Base-by-base conservation (phyloP, 345 rosid species). In the Dovyalis caffra region DNA sequence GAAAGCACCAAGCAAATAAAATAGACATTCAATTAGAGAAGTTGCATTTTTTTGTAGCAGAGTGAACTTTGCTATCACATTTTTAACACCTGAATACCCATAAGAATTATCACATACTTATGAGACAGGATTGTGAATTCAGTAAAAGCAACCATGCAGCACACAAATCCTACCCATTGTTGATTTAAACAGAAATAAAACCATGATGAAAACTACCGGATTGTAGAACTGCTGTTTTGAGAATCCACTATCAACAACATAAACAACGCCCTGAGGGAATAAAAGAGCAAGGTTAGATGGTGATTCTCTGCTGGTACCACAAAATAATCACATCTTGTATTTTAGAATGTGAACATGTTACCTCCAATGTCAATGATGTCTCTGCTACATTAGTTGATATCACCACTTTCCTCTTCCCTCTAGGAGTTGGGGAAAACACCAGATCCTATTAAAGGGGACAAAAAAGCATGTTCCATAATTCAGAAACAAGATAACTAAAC, bases 331-430 rank as follows among this genome's bases (percentile, higher is more conserved):
- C 31, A 65, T 76, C 45, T 34, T 69, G 32, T 70, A 45, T 15
- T 69, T 58, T 25, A 43, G n/a, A 76, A 21, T 26, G 33, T 12
- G 73, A 71, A 47, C 43, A 68, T 37, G 28, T 72, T 82, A 89
- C 98, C 99, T 95, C 99, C 68, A 95, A 79, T 66, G 98, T 95
- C 84, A 95, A 73, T 70, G 98, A 95, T 69, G 96, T 95, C 88
- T 95, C 98, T 18, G 97, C 98, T 68, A 95, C 90, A 80, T 95
- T 95, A 53, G 99, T 95, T 38, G 99, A 90, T 76, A 91, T 83
- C 74, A 95, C 88, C 68, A 95, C 93, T 91, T 93, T 95, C 78
- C 99, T 90, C 87, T 90, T 91, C 70, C 95, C 96, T 82, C 93
- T 85, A 33, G 98, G 96, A 78, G 91, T 91, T 40, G 97, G 94